Conservation (phyloP, 139 green algal species). For the Pleodorina starrii region DNA sequence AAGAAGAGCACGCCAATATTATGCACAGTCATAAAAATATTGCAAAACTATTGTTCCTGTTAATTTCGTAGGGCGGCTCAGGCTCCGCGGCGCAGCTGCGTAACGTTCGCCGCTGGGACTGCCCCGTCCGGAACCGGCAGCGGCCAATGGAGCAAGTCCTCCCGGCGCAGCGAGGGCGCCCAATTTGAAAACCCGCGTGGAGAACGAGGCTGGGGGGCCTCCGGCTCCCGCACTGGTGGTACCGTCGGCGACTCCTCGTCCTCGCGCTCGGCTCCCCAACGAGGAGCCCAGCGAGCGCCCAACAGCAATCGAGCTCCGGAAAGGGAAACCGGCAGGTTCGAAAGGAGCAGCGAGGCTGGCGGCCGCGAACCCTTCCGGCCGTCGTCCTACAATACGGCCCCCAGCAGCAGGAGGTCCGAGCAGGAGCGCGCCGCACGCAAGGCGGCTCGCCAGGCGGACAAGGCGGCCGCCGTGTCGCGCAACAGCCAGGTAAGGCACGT, state of each 20-base stretch:
- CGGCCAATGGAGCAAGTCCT: not conserved
- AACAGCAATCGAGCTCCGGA: not conserved
- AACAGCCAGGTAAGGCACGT: not conserved
- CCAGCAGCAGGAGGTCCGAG: not conserved
- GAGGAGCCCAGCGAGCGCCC: not conserved
- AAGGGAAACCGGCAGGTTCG: not conserved
- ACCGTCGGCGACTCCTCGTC: not conserved
- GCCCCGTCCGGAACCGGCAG: not conserved
- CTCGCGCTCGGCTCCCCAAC: not conserved
- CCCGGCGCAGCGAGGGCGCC: not conserved
- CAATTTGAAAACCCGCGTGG: not conserved
- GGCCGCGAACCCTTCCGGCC: not conserved
- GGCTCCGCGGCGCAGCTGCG: not conserved
- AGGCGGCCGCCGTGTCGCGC: not conserved
- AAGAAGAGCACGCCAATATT: not conserved
- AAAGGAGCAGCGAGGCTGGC: not conserved
- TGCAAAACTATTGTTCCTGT: not conserved
- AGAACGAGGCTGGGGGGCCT: not conserved
- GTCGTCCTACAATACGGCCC: not conserved
- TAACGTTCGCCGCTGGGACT: not conserved
- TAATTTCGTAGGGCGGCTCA: not conserved
- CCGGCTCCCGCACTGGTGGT: not conserved
- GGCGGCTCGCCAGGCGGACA: slow-evolving; percentile 6
- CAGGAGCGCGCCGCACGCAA: not conserved
- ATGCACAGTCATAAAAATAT: not conserved